Conservation (phyloP, 306 rosid species). For the Inga oerstediana region DNA sequence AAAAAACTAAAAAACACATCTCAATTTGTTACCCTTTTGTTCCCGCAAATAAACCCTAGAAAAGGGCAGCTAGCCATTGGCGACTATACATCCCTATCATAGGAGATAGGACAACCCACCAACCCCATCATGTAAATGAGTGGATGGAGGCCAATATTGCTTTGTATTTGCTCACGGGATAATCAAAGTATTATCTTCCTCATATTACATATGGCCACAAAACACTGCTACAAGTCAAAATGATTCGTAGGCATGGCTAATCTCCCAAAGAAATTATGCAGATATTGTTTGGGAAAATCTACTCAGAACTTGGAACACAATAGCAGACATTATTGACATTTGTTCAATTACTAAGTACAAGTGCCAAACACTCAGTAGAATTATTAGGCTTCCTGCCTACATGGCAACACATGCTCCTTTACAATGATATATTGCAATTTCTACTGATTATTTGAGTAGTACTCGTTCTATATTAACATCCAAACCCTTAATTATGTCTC, state of each 20-base stretch:
- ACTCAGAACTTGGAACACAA: slow-evolving; percentile 15
- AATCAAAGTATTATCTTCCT: background rate
- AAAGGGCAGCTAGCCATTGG: background rate
- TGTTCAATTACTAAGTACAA: background rate
- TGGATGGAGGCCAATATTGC: background rate
- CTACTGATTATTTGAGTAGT: background rate
- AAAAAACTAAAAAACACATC: background rate
- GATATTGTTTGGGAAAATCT: background rate
- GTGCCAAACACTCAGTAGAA: background rate
- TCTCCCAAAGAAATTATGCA: background rate
- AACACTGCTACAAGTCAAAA: background rate
- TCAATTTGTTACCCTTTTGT: background rate
- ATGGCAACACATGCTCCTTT: background rate
- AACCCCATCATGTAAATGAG: background rate
- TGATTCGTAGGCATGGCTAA: background rate
- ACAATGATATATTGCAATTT: slow-evolving; percentile 10
- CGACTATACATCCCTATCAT: background rate
- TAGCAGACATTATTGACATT: background rate
- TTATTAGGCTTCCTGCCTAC: background rate
- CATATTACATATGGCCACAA: background rate
- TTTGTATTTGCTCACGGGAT: background rate
- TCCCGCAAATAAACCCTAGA: background rate
- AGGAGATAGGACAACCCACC: background rate
- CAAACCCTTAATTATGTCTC: background rate
- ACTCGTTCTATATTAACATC: background rate